phyloP scores from a whole-genome alignment of 2,329 filamentous ascomycete species.

The Coniochaeta sp. region DNA sequence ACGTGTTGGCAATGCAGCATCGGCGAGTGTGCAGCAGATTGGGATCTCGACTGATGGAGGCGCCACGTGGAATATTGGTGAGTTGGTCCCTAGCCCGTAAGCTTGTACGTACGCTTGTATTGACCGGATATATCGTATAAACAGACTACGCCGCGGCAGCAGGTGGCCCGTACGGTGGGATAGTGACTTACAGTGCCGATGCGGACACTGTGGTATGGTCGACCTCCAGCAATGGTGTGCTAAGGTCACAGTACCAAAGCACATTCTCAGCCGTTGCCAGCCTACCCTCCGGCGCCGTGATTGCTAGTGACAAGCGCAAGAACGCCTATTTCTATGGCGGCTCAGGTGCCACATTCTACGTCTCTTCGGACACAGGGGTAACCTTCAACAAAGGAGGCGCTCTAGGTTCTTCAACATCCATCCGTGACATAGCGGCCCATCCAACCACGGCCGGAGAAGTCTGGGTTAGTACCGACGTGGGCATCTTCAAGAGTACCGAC shows the following conservation, averaged over 20 bases:
- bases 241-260: slow-evolving; percentile 31
- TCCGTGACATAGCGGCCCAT: slow-evolving; percentile 50
- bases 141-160: slow-evolving; percentile 1
- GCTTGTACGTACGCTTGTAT: background rate
- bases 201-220: slow-evolving; percentile 43
- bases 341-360: slow-evolving; percentile 38
- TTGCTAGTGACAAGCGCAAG: slow-evolving; percentile 48
- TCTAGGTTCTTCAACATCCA: slow-evolving; percentile 29
- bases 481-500: slow-evolving; percentile 46
- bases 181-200: slow-evolving; percentile 38
- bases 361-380: slow-evolving; percentile 38
- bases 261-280: slow-evolving; percentile 36
- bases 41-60: slow-evolving; percentile 41
- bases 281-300: slow-evolving; percentile 35
- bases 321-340: slow-evolving; percentile 46
- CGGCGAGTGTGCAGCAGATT: slow-evolving; percentile 29
- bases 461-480: slow-evolving; percentile 46
- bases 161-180: background rate
- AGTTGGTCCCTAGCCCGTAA: background rate
- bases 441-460: slow-evolving; percentile 53
- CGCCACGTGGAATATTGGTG: slow-evolving; percentile 30
- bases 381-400: slow-evolving; percentile 34
- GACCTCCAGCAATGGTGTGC: slow-evolving; percentile 29
- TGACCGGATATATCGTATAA: background rate
- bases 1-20: slow-evolving; percentile 33